phyloP scores from a whole-genome alignment of 2,329 filamentous ascomycete genomes.

The Fusarium sp. region DNA sequence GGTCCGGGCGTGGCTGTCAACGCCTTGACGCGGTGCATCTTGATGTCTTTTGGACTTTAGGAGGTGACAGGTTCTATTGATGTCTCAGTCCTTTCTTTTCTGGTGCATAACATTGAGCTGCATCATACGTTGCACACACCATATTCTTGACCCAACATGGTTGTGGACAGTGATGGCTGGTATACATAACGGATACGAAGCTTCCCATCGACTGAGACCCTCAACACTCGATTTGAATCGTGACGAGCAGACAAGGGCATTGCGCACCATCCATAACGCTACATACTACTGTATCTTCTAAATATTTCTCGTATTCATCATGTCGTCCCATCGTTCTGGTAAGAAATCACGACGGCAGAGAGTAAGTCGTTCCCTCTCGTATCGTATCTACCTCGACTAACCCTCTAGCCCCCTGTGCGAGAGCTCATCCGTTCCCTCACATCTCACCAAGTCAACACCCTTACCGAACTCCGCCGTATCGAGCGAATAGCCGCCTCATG shows the following conservation, averaged over 20 bases:
- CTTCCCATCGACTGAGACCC: not conserved
- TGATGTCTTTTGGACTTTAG: not conserved
- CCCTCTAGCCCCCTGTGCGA: conserved; percentile 64
- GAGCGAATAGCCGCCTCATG: conserved; percentile 73
- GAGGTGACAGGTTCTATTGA: not conserved
- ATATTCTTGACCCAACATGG: not conserved
- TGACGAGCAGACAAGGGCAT: not conserved
- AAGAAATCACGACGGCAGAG: not conserved
- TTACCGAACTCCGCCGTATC: conserved; percentile 78
- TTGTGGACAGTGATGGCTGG: not conserved
- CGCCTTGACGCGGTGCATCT: not conserved
- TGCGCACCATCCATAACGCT: not conserved
- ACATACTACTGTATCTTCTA: not conserved
- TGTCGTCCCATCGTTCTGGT: not conserved
- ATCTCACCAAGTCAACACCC: conserved; percentile 78
- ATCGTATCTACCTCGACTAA: not conserved
- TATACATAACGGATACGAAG: conserved; percentile 1
- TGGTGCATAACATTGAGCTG: not conserved
- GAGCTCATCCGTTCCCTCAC: conserved; percentile 73
- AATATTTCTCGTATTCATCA: not conserved
- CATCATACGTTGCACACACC: conserved; percentile 3
- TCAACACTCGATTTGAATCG: not conserved
- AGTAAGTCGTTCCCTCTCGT: not conserved
- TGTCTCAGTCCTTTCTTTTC: conserved; percentile 1
- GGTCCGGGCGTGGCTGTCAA: not conserved